Percentiles rank a stretch among this genome's conserved stretches.
Evolutionary conservation across 208 protist species (phyloP).

Genomic region (Leishmania major): DNA sequence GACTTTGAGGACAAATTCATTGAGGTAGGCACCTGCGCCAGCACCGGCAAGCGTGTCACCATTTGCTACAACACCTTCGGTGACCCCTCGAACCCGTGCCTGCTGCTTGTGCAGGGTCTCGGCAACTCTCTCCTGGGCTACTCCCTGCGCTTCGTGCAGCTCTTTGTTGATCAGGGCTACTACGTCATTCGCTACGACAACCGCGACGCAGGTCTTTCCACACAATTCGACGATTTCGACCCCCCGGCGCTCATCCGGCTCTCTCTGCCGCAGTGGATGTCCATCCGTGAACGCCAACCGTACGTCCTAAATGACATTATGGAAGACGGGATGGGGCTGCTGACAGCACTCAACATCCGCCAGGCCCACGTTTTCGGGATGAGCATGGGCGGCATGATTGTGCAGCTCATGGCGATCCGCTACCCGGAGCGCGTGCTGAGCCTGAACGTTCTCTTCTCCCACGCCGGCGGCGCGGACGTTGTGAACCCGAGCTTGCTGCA

Average conservation of each 20-base stretch:
- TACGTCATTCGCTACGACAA: conserved; percentile 87
- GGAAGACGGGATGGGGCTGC: conserved; percentile 60
- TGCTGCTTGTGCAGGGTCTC: conserved; percentile 74
- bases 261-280: conserved; percentile 50
- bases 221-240: conserved; percentile 48
- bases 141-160: conserved; percentile 38
- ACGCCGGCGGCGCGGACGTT: conserved; percentile 44
- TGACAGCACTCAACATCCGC: conserved; percentile 52
- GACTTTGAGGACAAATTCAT: conserved; percentile 52
- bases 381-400: conserved; percentile 87
- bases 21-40: conserved; percentile 59
- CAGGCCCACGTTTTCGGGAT: conserved; percentile 70
- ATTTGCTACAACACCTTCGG: conserved; percentile 86
- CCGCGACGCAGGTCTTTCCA: conserved; percentile 70
- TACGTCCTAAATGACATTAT: conserved; percentile 80
- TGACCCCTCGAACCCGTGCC: conserved; percentile 51
- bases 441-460: conserved; percentile 63
- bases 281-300: conserved; percentile 41
- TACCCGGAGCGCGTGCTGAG: conserved; percentile 58
- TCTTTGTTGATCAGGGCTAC: conserved; percentile 51
- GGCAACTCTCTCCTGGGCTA: conserved; percentile 35
- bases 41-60: conserved; percentile 59
- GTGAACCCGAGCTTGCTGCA: conserved; percentile 38
- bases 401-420: conserved; percentile 66
- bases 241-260: conserved; percentile 44